Evolutionary conservation across 2,329 filamentous ascomycete genomes (phyloP), one percentile per base, ranked within the genome.

Genomic region (Elsinoe necatrix): DNA sequence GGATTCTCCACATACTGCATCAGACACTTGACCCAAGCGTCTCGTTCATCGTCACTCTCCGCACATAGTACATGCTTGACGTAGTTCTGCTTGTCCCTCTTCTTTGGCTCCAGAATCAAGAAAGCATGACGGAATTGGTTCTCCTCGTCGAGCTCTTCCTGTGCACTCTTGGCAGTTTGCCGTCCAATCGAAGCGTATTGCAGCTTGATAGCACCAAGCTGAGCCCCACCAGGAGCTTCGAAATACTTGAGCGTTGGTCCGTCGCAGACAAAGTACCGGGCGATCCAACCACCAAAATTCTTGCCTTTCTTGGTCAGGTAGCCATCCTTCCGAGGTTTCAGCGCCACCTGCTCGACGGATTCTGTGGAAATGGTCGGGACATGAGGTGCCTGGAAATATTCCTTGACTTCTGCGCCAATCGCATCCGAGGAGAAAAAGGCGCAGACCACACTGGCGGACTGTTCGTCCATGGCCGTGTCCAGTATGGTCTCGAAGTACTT

Each of bases 261-360:
- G 63, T 87, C 81, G 2, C 88, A 74, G 12, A 85, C 77, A 65
- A 87, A 87, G 65, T 82, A 87, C 57, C 84, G 75, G 9, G 90
- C 91, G 72, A 98, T 98, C 93, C 93, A 98, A 50, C 93, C 93
- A 54, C 93, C 93, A 73, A 98, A 98, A 66, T 97, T 97, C 77
- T 98, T 98, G 50, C 93, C 93, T 63, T 88, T 83, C 75, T 98
- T 98, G 1, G 93, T 97, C 51, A 98, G 75, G 70, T 97, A 98
- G 7, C 93, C 93, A 67, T 85, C 91, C 66, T 89, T 89, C 58
- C 84, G 78, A 54, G 61, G n/a, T 78, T 57, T 60, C 56, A 47
- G 70, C 65, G 41, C 64, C 59, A 61, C 63, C 65, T 12, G 48
- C 29, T 31, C 57, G 3, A 55, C 35, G 25, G 55, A 20, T 12